These are phyloP conservation scores for Coccomyxa sp. DNA, from an alignment of 139 green algal genomes.

Conservation along the genomic window DNA sequence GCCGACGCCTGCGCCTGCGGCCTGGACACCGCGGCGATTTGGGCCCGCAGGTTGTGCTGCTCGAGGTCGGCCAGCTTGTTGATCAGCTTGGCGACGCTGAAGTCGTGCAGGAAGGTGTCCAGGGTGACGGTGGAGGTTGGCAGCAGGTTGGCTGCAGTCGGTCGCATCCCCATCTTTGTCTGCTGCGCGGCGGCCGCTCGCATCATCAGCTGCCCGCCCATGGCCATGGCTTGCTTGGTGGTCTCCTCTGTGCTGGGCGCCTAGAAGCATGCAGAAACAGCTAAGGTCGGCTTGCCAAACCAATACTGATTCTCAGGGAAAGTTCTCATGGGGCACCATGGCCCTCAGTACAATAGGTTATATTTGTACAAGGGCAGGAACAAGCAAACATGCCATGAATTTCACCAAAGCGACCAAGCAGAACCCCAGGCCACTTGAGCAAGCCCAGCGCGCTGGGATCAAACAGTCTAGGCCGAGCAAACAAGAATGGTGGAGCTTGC, in stretches of 20 bases:
- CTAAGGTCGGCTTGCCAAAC: too few relatives aligned
- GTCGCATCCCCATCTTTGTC: background rate
- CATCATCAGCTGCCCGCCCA: background rate
- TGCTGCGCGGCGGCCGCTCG: background rate
- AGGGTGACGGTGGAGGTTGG: background rate
- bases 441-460: too few relatives aligned
- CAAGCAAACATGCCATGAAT: too few relatives aligned
- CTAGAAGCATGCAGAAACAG: background rate
- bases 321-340: too few relatives aligned
- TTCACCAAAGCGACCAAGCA: too few relatives aligned
- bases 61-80: conserved; percentile 5
- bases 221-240: background rate
- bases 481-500: too few relatives aligned
- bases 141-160: background rate
- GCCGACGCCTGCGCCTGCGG: background rate
- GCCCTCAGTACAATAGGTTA: too few relatives aligned
- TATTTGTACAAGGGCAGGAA: too few relatives aligned
- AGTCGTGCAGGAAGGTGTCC: conserved; percentile 13
- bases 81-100: conserved; percentile 6
- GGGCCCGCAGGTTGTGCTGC: background rate
- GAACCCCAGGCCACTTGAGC: too few relatives aligned
- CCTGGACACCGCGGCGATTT: background rate
- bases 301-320: too few relatives aligned
- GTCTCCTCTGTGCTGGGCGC: background rate
- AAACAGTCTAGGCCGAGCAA: too few relatives aligned